Conservation (phyloP, 345 rosid genomes). For the Pugionium cornutum region DNA sequence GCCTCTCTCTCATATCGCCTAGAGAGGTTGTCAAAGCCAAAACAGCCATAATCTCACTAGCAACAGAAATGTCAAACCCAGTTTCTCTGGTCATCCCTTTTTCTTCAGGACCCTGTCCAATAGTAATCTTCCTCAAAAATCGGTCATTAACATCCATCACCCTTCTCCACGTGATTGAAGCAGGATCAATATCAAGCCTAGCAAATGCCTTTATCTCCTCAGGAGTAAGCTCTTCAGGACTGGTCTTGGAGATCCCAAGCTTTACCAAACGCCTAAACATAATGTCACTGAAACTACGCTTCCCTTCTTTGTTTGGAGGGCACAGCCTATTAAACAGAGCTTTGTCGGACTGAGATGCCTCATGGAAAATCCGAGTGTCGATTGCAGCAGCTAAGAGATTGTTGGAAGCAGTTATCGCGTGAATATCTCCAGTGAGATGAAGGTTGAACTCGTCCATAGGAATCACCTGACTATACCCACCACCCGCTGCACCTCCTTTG, state of each 20-base stretch:
- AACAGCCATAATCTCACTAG: constrained; percentile 99
- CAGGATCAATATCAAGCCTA: constrained; percentile 88
- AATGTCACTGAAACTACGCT: constrained; percentile 70
- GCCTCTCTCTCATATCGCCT: constrained; percentile 96
- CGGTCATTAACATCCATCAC: constrained; percentile 98
- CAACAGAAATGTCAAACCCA: constrained; percentile 94
- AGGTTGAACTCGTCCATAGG: constrained; percentile 99
- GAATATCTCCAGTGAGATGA: constrained; percentile 96
- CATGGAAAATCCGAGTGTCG: constrained; percentile 95
- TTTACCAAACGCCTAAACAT: constrained; percentile 87
- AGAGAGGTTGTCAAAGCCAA: constrained; percentile 93
- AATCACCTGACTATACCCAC: constrained; percentile 97
- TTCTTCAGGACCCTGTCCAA: constrained; percentile 98
- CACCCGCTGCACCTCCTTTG: constrained; percentile 99
- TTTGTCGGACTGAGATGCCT: constrained; percentile 88
- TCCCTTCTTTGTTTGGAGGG: constrained; percentile 86
- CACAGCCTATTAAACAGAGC: constrained; percentile 89
- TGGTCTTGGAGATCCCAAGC: constrained; percentile 79
- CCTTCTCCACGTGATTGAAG: constrained; percentile 93
- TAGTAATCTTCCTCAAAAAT: constrained; percentile 83
- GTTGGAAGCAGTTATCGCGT: constrained; percentile 98
- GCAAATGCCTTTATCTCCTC: constrained; percentile 79
- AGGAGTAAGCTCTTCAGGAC: constrained; percentile 85
- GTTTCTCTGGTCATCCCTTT: constrained; percentile 98
- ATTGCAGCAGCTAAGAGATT: constrained; percentile 99